A percentile compares a stretch with the other conserved stretches of the same genome.
Evolutionary conservation across 2,329 filamentous ascomycete genomes (phyloP).

Genomic region (Stromatinia cepivora): DNA sequence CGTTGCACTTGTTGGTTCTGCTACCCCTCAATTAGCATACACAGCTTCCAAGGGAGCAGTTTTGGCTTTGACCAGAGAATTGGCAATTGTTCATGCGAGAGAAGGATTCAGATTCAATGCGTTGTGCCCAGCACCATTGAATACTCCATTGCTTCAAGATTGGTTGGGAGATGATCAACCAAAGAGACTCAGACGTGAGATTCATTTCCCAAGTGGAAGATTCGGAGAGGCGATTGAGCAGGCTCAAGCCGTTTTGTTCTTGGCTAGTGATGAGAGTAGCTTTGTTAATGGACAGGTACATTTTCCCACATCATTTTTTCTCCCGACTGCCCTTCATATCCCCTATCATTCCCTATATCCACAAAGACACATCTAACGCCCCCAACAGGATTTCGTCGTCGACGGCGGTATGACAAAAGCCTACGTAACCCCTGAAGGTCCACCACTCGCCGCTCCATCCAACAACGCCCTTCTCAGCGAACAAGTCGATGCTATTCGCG

Average conservation of each 20-base stretch:
- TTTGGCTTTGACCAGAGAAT: conserved; percentile 69
- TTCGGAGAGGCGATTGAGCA: conserved; percentile 79
- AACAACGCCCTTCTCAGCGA: conserved; percentile 45
- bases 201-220: conserved; percentile 73
- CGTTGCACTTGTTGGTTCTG: conserved; percentile 70
- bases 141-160: conserved; percentile 74
- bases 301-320: neutral
- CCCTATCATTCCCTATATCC: neutral
- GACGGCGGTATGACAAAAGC: conserved; percentile 96
- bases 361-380: neutral
- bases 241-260: conserved; percentile 71
- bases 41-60: conserved; percentile 77
- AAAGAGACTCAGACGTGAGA: conserved; percentile 69
- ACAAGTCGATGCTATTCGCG: conserved; percentile 41
- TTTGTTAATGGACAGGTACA: conserved; percentile 68
- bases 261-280: conserved; percentile 73
- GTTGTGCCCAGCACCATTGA: conserved; percentile 71
- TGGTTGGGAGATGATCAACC: conserved; percentile 71
- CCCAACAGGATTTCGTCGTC: conserved; percentile 75
- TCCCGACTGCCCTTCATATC: too few species aligned
- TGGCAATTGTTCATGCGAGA: conserved; percentile 72
- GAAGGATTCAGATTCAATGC: conserved; percentile 76
- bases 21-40: conserved; percentile 72
- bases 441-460: conserved; percentile 52
- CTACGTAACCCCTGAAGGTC: conserved; percentile 71